Evolutionary conservation across 495 filamentous ascomycete genomes (phyloP), one percentile per base, ranked within the genome.

Genomic region (Aspergillus nanangensis): DNA sequence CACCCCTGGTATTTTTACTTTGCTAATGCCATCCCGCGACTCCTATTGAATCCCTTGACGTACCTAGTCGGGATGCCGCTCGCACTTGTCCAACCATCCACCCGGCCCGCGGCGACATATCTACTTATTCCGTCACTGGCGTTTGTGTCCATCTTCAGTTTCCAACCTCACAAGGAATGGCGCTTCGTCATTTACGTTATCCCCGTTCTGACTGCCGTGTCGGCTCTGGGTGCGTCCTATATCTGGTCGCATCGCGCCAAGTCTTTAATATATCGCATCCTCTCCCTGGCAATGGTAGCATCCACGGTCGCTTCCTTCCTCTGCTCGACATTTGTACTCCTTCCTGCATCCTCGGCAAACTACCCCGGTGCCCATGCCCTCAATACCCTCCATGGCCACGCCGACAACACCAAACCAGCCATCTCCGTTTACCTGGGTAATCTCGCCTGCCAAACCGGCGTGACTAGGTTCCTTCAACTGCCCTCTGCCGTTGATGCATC

Each of bases 121-220:
- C 59, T 95, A 14, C 60, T 87, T 2, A 45, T 84, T 19, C 90
- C 94, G 0, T 74, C 76, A 3, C 31, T 93, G 3, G 57, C 75
- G 15, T 99, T 94, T 55, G 71, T 93, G 5, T 75, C 77, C 0
- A 61, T 93, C 29, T 98, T 96, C 69, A 92, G 87, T 38, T 48
- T 76, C 39, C 84, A 94, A 35, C 91, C 93, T 3, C 93, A 99
- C 66, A 99, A 99, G 62, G 93, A 99, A 67, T 87, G 88, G 70
- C 86, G 93, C 15, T 99, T 99, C 71, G 86, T 99, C 52, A 74
- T 97, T 47, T 97, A 97, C 67, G 71, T 80, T 52, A 74, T 95
- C 34, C 94, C 94, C 0, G 70, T 81, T 0, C 67, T 96, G 4
- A 95, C 93, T 0, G 86, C 87, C 4, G 75, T 81, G 15, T 84